These are phyloP conservation scores for Luzula sylvatica DNA, from an alignment of 176 grass and related monocot species.

Conservation along the genomic window DNA sequence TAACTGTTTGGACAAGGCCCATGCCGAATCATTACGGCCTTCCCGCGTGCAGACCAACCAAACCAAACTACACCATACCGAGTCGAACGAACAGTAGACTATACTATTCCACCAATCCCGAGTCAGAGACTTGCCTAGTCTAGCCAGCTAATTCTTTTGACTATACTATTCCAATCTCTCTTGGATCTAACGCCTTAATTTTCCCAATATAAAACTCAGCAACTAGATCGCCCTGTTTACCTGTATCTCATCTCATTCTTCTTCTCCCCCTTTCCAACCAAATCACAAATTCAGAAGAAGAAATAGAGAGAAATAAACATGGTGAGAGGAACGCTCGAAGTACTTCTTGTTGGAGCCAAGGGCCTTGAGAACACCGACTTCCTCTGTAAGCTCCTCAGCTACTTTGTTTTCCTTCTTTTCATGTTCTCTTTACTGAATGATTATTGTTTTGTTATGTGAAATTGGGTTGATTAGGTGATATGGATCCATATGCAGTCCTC, in stretches of 20 bases:
- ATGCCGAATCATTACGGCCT: too few species aligned
- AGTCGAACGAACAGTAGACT: too few species aligned
- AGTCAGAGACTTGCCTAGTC: too few species aligned
- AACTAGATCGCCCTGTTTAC: conserved; percentile 11
- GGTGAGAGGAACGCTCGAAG: conserved; percentile 61
- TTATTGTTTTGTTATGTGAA: background rate
- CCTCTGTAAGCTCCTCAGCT: conserved; percentile 36
- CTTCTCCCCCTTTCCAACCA: background rate
- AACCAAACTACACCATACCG: too few species aligned
- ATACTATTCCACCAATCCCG: too few species aligned
- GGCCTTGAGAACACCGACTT: conserved; percentile 73
- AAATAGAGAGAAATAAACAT: conserved; percentile 20
- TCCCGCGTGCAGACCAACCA: too few species aligned
- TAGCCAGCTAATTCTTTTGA: too few species aligned
- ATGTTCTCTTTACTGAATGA: background rate
- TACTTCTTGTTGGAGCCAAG: conserved; percentile 83
- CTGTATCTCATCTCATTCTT: background rate
- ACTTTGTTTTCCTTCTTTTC: background rate
- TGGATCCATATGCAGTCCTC: conserved; percentile 79
- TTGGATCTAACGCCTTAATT: conserved; percentile 5
- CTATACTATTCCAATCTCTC: too few species aligned
- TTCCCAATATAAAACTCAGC: too few species aligned
- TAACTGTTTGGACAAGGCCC: too few species aligned
- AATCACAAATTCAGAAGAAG: background rate
- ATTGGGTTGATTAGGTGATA: conserved; percentile 39